Conservation (phyloP, 1,139 yeast species). For the Taiozyma onychis region DNA sequence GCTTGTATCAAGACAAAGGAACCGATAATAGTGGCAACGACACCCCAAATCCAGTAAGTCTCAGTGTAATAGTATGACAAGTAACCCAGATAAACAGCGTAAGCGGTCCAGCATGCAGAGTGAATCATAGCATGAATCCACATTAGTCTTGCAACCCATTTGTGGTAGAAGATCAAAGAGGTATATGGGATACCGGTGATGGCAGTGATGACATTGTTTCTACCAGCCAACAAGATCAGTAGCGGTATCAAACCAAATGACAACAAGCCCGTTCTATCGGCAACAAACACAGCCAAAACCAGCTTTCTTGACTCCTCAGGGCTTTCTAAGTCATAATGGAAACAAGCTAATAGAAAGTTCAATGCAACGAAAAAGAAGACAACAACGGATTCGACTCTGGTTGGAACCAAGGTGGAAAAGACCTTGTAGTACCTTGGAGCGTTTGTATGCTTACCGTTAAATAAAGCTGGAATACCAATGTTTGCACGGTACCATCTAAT, state of each 20-base stretch:
- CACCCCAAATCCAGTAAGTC: slow-evolving; percentile 36
- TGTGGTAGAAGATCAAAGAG: slow-evolving; percentile 55
- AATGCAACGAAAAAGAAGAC: slow-evolving; percentile 42
- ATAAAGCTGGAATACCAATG: slow-evolving; percentile 17
- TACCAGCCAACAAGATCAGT: slow-evolving; percentile 49
- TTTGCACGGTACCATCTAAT: slow-evolving; percentile 16
- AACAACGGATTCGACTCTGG: slow-evolving; percentile 54
- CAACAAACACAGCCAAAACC: slow-evolving; percentile 50
- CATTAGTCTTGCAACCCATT: slow-evolving; percentile 51
- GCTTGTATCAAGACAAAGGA: slow-evolving; percentile 39
- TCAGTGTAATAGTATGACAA: slow-evolving; percentile 4
- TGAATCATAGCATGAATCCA: slow-evolving; percentile 34
- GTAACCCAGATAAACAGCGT: slow-evolving; percentile 20
- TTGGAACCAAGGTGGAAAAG: slow-evolving; percentile 40
- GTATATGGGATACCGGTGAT: slow-evolving; percentile 58
- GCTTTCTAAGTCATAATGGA: slow-evolving; percentile 35
- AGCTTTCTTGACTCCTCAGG: slow-evolving; percentile 22
- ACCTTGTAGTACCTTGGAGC: slow-evolving; percentile 2
- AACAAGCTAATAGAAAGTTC: slow-evolving; percentile 36
- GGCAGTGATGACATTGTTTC: slow-evolving; percentile 59
- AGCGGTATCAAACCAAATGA: slow-evolving; percentile 44
- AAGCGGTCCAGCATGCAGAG: slow-evolving; percentile 38
- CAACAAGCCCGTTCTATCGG: slow-evolving; percentile 53
- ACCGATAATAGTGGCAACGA: slow-evolving; percentile 37
- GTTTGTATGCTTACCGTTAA: slow-evolving; percentile 12